phyloP scores from a whole-genome alignment of 768 basidiomycete species.

The Trametes cubensis region DNA sequence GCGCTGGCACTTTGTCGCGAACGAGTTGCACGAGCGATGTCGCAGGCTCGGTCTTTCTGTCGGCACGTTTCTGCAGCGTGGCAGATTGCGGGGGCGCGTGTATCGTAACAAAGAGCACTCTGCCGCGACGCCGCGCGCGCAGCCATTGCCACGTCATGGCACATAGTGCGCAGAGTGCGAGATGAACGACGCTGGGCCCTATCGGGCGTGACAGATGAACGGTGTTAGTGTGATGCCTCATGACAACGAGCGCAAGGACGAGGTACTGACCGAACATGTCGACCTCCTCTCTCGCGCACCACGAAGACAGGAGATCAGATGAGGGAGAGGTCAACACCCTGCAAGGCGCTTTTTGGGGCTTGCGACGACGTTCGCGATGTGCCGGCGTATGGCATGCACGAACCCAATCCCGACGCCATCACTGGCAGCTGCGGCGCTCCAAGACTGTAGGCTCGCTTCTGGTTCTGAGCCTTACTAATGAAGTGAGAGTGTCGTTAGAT shows the following conservation, averaged over 20 bases:
- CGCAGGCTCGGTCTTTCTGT: not conserved
- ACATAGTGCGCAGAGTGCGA: not conserved
- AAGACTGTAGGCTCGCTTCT: too few species aligned
- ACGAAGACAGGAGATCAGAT: too few species aligned
- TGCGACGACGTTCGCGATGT: too few species aligned
- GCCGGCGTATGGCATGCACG: too few species aligned
- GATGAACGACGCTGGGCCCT: not conserved
- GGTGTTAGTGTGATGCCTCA: not conserved
- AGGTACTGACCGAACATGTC: not conserved
- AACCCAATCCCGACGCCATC: too few species aligned
- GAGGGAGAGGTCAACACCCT: too few species aligned
- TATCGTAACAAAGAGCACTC: constrained; percentile 4
- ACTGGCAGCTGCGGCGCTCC: too few species aligned
- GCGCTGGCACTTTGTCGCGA: constrained; percentile 12
- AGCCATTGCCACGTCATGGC: not conserved
- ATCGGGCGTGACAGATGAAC: not conserved
- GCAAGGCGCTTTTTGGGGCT: too few species aligned
- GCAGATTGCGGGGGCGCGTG: constrained; percentile 1
- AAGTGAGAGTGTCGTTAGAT: too few species aligned
- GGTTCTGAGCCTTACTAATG: too few species aligned
- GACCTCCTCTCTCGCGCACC: too few species aligned
- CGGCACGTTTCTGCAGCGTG: constrained; percentile 1
- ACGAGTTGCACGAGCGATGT: constrained; percentile 13
- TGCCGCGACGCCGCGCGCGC: not conserved
- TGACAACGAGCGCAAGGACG: not conserved